phyloP scores from a whole-genome alignment of 2,329 filamentous ascomycete species.

The Penicillium concentricum region DNA sequence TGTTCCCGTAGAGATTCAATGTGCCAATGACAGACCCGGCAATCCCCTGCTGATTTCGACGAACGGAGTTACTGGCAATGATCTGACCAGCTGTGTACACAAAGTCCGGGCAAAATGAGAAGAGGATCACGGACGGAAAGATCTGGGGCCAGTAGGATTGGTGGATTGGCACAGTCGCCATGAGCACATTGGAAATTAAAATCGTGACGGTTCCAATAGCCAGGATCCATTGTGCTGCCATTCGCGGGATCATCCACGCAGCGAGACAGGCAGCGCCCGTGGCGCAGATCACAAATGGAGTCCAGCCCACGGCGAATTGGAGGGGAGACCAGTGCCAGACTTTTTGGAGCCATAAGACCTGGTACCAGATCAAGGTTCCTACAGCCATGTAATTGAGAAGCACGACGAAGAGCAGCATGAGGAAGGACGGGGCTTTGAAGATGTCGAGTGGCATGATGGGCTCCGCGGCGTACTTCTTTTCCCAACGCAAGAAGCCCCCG shows the following conservation, averaged over 20 bases:
- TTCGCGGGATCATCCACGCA: constrained; percentile 49
- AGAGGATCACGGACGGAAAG: constrained; percentile 43
- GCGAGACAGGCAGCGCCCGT: constrained; percentile 39
- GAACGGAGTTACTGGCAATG: constrained; percentile 54
- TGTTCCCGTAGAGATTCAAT: constrained; percentile 45
- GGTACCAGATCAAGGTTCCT: constrained; percentile 52
- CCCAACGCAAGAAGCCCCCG: constrained; percentile 41
- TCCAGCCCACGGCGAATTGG: constrained; percentile 40
- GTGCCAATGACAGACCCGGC: constrained; percentile 52
- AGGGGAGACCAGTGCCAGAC: constrained; percentile 46
- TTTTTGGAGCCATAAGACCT: constrained; percentile 46
- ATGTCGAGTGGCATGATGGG: constrained; percentile 51
- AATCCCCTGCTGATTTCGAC: constrained; percentile 50
- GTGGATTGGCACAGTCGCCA: constrained; percentile 48
- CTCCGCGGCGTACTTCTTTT: constrained; percentile 37
- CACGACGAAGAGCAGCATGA: constrained; percentile 44
- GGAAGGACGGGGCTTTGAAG: constrained; percentile 48
- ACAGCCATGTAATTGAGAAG: constrained; percentile 51
- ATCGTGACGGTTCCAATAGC: constrained; percentile 42
- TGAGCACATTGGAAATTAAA: constrained; percentile 32
- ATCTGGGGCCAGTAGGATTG: constrained; percentile 47
- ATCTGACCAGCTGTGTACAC: constrained; percentile 54
- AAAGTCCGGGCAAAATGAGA: constrained; percentile 49
- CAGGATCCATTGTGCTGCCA: constrained; percentile 51
- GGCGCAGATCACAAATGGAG: constrained; percentile 45